phyloP scores from a whole-genome alignment of 805 yeast species.

The Diddensiella caesifluorescens region DNA sequence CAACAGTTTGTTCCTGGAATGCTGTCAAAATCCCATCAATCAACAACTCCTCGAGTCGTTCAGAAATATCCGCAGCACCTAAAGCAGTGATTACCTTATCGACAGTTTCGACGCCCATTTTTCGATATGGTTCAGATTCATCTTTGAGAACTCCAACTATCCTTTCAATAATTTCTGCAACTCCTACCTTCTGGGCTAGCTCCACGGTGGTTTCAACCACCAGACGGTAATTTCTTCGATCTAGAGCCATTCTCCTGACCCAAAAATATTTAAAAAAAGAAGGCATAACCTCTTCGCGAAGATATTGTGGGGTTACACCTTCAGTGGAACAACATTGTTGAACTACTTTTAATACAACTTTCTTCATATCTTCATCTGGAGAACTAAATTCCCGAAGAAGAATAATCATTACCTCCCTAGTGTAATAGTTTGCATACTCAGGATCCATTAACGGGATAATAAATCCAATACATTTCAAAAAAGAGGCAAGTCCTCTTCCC shows the following conservation, averaged over 20 bases:
- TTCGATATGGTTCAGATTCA: conserved; percentile 72
- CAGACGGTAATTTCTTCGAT: conserved; percentile 44
- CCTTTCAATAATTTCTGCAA: conserved; percentile 50
- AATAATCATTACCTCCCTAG: conserved; percentile 65
- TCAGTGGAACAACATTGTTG: conserved; percentile 60
- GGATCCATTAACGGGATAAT: conserved; percentile 82
- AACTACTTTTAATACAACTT: conserved; percentile 62
- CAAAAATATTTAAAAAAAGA: conserved; percentile 70
- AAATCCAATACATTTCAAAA: conserved; percentile 69
- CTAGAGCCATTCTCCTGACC: conserved; percentile 69
- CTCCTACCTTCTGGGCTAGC: conserved; percentile 64
- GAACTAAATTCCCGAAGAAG: conserved; percentile 67
- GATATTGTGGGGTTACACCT: conserved; percentile 45
- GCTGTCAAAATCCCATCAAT: conserved; percentile 74
- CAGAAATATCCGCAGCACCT: conserved; percentile 58
- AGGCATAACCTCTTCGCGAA: conserved; percentile 48
- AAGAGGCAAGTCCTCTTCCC: conserved; percentile 72
- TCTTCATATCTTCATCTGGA: conserved; percentile 84
- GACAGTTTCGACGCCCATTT: conserved; percentile 71
- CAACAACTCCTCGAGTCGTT: conserved; percentile 55
- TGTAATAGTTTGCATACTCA: conserved; percentile 72
- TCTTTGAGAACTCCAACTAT: conserved; percentile 63
- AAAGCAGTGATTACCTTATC: conserved; percentile 46
- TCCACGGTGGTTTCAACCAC: conserved; percentile 70
- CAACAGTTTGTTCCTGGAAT: conserved; percentile 68